Evolutionary conservation across 2,329 filamentous ascomycete genomes (phyloP).

Genomic region (Neodidymelliopsis sp.): DNA sequence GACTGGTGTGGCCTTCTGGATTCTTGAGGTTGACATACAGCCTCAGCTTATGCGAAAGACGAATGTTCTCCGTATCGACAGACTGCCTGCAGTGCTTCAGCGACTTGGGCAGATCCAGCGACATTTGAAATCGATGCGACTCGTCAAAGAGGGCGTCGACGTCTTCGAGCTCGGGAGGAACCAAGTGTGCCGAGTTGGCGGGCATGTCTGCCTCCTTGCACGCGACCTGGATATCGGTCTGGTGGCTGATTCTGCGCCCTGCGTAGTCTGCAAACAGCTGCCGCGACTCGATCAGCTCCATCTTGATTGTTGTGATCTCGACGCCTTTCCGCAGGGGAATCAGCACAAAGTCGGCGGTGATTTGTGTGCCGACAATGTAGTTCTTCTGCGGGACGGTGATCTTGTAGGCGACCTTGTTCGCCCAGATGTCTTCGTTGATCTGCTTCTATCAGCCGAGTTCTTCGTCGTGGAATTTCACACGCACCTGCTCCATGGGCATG

Average conservation of each 20-base stretch:
- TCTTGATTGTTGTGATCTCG: conserved; percentile 80
- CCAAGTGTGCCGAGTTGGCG: conserved; percentile 35
- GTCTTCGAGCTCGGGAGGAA: conserved; percentile 33
- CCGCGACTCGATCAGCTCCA: conserved; percentile 75
- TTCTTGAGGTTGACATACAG: conserved; percentile 91
- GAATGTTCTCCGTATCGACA: conserved; percentile 86
- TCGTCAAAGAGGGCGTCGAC: conserved; percentile 58
- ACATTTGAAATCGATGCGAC: conserved; percentile 66
- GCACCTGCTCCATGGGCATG: conserved; percentile 51
- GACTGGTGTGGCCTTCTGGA: conserved; percentile 91
- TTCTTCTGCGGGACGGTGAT: conserved; percentile 94
- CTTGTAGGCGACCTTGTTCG: conserved; percentile 96
- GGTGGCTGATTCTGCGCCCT: conserved; percentile 44
- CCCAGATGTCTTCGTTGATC: conserved; percentile 95
- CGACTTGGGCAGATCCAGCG: conserved; percentile 77
- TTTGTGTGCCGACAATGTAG: conserved; percentile 87
- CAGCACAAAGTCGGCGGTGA: conserved; percentile 85
- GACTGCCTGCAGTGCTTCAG: conserved; percentile 88
- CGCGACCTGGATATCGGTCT: conserved; percentile 43
- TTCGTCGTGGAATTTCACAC: background rate
- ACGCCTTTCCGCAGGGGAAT: conserved; percentile 90
- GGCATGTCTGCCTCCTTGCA: conserved; percentile 48
- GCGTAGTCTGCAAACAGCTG: conserved; percentile 54
- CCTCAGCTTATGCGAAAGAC: conserved; percentile 90
- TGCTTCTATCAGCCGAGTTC: conserved; percentile 30